Conservation (phyloP, 2,329 filamentous ascomycete genomes). For the Cladosporium sp. region DNA sequence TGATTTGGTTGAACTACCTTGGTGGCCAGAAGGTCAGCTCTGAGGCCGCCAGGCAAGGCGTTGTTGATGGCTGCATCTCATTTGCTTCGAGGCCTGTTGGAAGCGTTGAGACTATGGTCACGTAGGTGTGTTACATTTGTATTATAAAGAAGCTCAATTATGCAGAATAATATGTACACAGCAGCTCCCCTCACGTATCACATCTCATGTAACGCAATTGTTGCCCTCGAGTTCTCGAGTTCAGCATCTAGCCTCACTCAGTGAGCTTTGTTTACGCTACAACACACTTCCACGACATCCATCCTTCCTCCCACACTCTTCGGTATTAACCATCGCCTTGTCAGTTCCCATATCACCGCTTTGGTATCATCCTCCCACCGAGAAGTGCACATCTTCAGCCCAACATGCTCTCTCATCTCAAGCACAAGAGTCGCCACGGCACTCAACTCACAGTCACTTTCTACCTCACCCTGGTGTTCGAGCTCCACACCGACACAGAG, state of each 20-base stretch:
- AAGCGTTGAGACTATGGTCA: constrained; percentile 77
- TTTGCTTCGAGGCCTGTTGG: constrained; percentile 87
- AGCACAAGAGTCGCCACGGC: not conserved
- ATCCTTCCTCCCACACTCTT: not conserved
- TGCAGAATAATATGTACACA: not conserved
- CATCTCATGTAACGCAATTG: not conserved
- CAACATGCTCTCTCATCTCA: not conserved
- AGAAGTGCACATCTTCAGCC: not conserved
- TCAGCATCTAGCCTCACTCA: not conserved
- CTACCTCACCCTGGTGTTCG: constrained; percentile 20
- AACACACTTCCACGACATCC: not conserved
- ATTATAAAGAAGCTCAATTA: not conserved
- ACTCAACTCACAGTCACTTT: constrained; percentile 13
- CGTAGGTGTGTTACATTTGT: constrained; percentile 6
- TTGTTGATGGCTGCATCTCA: constrained; percentile 84
- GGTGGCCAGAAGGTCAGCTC: constrained; percentile 84
- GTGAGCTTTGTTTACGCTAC: not conserved
- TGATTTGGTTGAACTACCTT: constrained; percentile 89
- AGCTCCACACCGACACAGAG: constrained; percentile 17
- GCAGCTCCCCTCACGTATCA: not conserved
- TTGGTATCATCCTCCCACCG: not conserved
- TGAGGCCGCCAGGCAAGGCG: constrained; percentile 74
- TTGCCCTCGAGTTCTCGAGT: not conserved
- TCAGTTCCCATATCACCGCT: not conserved
- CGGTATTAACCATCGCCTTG: not conserved